Evolutionary conservation across 2,329 filamentous ascomycete species (phyloP).

Genomic region (Alternaria ventricosa): DNA sequence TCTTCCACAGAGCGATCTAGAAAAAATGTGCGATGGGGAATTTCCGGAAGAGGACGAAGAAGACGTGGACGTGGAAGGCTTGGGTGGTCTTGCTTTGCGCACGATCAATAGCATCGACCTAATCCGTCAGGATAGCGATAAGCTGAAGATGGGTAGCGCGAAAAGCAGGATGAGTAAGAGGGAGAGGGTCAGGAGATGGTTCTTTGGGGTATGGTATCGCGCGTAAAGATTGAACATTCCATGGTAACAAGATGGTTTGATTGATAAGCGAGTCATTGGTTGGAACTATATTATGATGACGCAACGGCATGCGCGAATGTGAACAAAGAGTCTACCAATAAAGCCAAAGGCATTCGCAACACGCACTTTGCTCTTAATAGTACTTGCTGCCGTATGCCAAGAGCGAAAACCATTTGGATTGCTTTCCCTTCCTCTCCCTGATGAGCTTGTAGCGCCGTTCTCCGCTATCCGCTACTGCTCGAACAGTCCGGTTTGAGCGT

Average conservation of each 20-base stretch:
- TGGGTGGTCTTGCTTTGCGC: background rate
- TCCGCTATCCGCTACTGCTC: background rate
- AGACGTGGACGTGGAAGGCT: background rate
- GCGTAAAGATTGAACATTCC: background rate
- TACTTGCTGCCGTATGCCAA: background rate
- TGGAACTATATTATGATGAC: background rate
- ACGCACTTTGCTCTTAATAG: background rate
- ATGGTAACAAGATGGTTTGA: background rate
- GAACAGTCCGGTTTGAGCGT: background rate
- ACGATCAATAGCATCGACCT: background rate
- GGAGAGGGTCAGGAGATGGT: background rate
- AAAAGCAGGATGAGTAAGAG: background rate
- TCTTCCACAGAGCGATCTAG: background rate
- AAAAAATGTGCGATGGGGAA: rapidly evolving
- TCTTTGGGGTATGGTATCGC: background rate
- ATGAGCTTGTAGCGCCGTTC: background rate
- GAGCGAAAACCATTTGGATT: background rate
- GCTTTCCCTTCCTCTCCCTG: background rate
- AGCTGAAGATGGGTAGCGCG: background rate
- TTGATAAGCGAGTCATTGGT: background rate
- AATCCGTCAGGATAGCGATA: background rate
- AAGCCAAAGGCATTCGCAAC: background rate
- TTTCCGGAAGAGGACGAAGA: background rate
- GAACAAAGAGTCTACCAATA: background rate
- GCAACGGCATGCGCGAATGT: background rate